phyloP scores from a whole-genome alignment of 2,329 filamentous ascomycete genomes.

The Trichophyton schoenleinii region DNA sequence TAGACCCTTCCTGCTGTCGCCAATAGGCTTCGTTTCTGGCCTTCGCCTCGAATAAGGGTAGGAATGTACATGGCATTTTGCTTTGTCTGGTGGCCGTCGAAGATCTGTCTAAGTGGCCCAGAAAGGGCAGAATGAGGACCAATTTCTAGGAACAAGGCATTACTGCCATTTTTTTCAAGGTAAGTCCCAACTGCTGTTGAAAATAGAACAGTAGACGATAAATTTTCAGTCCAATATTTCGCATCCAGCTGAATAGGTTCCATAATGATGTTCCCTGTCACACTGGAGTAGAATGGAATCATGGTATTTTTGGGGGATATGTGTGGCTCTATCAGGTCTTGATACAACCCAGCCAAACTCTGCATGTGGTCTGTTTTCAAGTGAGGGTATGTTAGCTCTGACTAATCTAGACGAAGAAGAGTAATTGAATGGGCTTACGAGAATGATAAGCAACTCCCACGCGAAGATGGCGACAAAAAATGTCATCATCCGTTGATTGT shows the following conservation, averaged over 20 bases:
- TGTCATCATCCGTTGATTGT: conserved; percentile 4
- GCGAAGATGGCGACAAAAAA: conserved; percentile 7
- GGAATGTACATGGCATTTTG: neutral
- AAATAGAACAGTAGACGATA: conserved; percentile 6
- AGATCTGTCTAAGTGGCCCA: conserved; percentile 13
- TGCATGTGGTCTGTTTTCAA: conserved; percentile 14
- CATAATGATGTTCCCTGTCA: neutral
- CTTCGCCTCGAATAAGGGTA: conserved; percentile 7
- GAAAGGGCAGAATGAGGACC: conserved; percentile 14
- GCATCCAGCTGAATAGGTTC: neutral
- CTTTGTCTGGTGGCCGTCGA: neutral
- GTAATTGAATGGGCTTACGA: neutral
- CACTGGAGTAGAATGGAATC: neutral
- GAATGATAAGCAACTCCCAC: conserved; percentile 25
- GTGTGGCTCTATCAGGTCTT: conserved; percentile 4
- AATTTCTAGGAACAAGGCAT: conserved; percentile 12
- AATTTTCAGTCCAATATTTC: conserved; percentile 3
- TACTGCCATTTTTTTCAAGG: neutral
- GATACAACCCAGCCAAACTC: conserved; percentile 12
- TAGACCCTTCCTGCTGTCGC: conserved; percentile 5
- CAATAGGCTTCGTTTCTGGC: conserved; percentile 4
- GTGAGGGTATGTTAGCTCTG: neutral
- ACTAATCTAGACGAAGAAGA: neutral
- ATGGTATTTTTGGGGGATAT: neutral
- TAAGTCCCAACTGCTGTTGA: neutral